phyloP scores from a whole-genome alignment of 1,139 yeast species.

The Nakaseomyces kungkrabaensis region DNA sequence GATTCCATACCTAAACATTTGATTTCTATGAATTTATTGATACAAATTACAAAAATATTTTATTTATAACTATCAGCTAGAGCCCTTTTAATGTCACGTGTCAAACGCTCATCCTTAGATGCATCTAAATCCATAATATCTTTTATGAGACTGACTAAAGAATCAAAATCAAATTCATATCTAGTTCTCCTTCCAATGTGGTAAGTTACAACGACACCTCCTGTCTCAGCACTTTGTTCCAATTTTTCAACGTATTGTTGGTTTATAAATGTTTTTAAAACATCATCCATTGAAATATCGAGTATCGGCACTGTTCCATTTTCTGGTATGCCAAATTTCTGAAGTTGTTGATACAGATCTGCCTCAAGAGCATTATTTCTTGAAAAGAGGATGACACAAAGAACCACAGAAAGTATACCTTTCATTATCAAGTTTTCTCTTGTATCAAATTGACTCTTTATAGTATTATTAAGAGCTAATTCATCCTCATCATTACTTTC shows the following conservation, averaged over 20 bases:
- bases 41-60: background rate
- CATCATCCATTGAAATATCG: constrained; percentile 16
- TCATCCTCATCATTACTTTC: background rate
- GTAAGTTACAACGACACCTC: constrained; percentile 17
- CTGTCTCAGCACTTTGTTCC: constrained; percentile 19
- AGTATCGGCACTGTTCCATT: constrained; percentile 24
- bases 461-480: constrained; percentile 5
- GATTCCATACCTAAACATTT: no score
- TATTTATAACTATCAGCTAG: constrained; percentile 11
- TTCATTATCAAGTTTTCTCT: constrained; percentile 12
- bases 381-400: constrained; percentile 21
- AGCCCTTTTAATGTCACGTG: background rate
- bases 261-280: constrained; percentile 16
- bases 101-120: constrained; percentile 8
- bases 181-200: constrained; percentile 24
- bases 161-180: constrained; percentile 19
- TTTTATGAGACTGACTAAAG: constrained; percentile 16
- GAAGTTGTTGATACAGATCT: constrained; percentile 16
- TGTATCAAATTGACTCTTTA: background rate
- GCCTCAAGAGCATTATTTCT: constrained; percentile 22
- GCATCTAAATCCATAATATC: constrained; percentile 16
- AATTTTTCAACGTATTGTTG: constrained; percentile 18
- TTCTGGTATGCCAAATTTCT: constrained; percentile 22
- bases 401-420: constrained; percentile 18
- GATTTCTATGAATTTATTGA: no score